These are phyloP conservation scores for Botrytis porri DNA, from an alignment of 2,329 filamentous ascomycete genomes.

Conservation along the genomic window DNA sequence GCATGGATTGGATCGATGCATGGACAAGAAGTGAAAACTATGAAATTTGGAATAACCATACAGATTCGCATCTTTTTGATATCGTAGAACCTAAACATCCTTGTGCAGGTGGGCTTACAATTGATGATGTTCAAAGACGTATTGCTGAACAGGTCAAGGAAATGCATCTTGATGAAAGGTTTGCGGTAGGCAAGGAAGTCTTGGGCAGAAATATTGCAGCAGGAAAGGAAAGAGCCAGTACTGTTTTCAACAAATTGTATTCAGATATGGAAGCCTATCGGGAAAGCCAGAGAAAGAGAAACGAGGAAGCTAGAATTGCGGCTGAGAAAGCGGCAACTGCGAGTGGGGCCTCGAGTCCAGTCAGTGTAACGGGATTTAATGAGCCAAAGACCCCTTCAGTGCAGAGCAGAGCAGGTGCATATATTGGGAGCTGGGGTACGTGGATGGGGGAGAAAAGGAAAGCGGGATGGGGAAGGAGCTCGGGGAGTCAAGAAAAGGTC, in stretches of 20 bases:
- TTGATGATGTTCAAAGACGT: slow-evolving; percentile 90
- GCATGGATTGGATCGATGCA: slow-evolving; percentile 76
- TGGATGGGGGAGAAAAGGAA: slow-evolving; percentile 77
- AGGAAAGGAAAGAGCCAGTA: slow-evolving; percentile 82
- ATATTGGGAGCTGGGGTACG: slow-evolving; percentile 65
- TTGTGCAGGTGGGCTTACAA: slow-evolving; percentile 84
- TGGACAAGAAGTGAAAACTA: slow-evolving; percentile 92
- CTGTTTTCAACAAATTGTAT: slow-evolving; percentile 84
- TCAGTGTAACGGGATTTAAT: slow-evolving; percentile 38
- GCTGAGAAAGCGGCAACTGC: slow-evolving; percentile 24
- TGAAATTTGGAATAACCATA: slow-evolving; percentile 76
- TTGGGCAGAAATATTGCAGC: slow-evolving; percentile 86
- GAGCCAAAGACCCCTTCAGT: slow-evolving; percentile 43
- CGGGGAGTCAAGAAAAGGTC: slow-evolving; percentile 70
- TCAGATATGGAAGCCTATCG: slow-evolving; percentile 82
- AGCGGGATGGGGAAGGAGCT: slow-evolving; percentile 43
- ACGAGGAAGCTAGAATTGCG: slow-evolving; percentile 47
- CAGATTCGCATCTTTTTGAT: slow-evolving; percentile 87
- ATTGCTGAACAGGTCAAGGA: slow-evolving; percentile 91
- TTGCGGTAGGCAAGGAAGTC: slow-evolving; percentile 78
- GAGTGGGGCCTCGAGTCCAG: slow-evolving; percentile 24
- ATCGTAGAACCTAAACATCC: slow-evolving; percentile 92
- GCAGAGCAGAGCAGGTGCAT: slow-evolving; percentile 56
- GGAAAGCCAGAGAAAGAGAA: slow-evolving; percentile 65
- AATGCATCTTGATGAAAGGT: slow-evolving; percentile 85